These are phyloP conservation scores for Rhizopogon rudus DNA, from an alignment of 768 basidiomycete genomes.

Conservation along the genomic window DNA sequence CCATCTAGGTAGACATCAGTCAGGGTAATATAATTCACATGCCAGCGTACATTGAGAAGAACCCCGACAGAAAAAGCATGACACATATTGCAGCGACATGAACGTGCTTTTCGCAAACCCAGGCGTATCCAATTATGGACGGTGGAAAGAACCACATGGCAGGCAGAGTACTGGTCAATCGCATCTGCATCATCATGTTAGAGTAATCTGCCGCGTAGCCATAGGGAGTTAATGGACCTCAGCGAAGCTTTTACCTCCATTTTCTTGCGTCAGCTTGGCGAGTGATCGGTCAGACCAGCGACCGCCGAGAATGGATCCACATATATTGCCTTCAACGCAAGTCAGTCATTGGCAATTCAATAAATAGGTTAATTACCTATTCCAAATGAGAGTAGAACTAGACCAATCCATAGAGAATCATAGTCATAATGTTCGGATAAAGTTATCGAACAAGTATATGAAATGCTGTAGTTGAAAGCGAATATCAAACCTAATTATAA, in stretches of 20 bases:
- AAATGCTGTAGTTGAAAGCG: slow-evolving; percentile 59
- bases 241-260: slow-evolving; percentile 44
- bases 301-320: slow-evolving; percentile 48
- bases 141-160: slow-evolving; percentile 48
- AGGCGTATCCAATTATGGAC: slow-evolving; percentile 60
- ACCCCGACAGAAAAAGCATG: slow-evolving; percentile 63
- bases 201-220: background rate
- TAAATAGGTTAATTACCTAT: slow-evolving; percentile 31
- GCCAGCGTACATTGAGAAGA: slow-evolving; percentile 55
- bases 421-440: slow-evolving; percentile 62
- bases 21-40: background rate
- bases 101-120: slow-evolving; percentile 57
- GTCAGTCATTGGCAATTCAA: background rate
- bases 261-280: slow-evolving; percentile 32
- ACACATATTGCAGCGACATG: slow-evolving; percentile 65
- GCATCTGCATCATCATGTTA: slow-evolving; percentile 43
- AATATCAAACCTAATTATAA: slow-evolving; percentile 51
- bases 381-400: slow-evolving; percentile 71
- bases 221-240: slow-evolving; percentile 37
- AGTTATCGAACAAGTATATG: slow-evolving; percentile 68
- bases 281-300: slow-evolving; percentile 46
- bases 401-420: slow-evolving; percentile 62
- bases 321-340: slow-evolving; percentile 31
- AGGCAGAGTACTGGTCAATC: slow-evolving; percentile 52
- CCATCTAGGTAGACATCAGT: slow-evolving; percentile 23